Evolutionary conservation across 1,284 basidiomycete species (phyloP).

Genomic region (Hemileia vastatrix): DNA sequence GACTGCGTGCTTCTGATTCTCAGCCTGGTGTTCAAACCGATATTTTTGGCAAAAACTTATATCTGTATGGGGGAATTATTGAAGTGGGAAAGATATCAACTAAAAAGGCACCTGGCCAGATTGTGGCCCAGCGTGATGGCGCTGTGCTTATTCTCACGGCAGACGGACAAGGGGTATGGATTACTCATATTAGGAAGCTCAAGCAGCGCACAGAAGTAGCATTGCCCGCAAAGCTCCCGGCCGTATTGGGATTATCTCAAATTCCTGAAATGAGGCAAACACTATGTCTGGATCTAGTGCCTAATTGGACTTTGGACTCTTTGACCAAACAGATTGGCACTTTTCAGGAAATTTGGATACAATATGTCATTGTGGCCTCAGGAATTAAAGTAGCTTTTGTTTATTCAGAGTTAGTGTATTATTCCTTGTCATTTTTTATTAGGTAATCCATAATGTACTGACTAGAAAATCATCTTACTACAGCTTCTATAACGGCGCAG

Average conservation of each 20-base stretch:
- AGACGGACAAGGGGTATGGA: slow-evolving; percentile 46
- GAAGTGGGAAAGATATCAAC: slow-evolving; percentile 36
- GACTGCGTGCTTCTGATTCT: slow-evolving; percentile 47
- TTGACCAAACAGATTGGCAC: slow-evolving; percentile 37
- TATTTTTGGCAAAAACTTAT: slow-evolving; percentile 27
- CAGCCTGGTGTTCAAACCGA: slow-evolving; percentile 47
- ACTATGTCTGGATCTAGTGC: slow-evolving; percentile 35
- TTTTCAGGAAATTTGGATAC: slow-evolving; percentile 48
- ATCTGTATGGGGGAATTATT: slow-evolving; percentile 47
- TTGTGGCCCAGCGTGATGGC: slow-evolving; percentile 46
- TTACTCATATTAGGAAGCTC: slow-evolving; percentile 47
- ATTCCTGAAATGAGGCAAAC: slow-evolving; percentile 38
- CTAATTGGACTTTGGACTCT: slow-evolving; percentile 40
- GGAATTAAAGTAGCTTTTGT: slow-evolving; percentile 43
- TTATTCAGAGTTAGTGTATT: slow-evolving; percentile 49
- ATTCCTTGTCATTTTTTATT: background rate
- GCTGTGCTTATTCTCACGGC: slow-evolving; percentile 47
- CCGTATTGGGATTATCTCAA: slow-evolving; percentile 41
- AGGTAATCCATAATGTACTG: no score
- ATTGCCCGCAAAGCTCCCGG: slow-evolving; percentile 47
- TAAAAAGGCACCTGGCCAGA: slow-evolving; percentile 36
- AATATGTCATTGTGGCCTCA: slow-evolving; percentile 35
- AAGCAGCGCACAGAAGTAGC: slow-evolving; percentile 43
- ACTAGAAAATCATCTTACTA: no score
- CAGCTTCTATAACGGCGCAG: slow-evolving; percentile 46